Conservation (phyloP, 345 rosid genomes). For the Gynandropsis gynandra region DNA sequence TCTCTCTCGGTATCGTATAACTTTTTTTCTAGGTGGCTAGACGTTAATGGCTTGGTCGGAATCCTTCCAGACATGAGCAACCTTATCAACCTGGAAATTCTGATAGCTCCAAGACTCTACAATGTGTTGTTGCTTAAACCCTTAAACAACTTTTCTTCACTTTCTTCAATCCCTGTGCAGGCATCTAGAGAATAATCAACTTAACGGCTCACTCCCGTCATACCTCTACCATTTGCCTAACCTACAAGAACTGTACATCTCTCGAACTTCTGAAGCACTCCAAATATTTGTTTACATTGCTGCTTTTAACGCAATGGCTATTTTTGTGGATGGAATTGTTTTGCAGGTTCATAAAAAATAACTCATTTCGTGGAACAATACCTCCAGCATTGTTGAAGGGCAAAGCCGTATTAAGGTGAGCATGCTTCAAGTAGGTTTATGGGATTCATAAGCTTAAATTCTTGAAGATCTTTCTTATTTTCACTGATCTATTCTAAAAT, state of each 20-base stretch:
- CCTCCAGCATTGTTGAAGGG: slow-evolving; percentile 49
- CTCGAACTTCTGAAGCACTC: not conserved
- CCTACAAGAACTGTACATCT: slow-evolving; percentile 73
- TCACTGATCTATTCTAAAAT: too few relatives aligned
- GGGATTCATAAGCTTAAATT: not conserved
- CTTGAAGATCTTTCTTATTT: not conserved
- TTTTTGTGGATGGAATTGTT: slow-evolving; percentile 12
- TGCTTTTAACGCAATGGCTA: slow-evolving; percentile 1
- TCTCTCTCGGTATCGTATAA: too few relatives aligned
- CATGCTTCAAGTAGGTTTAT: slow-evolving; percentile 18
- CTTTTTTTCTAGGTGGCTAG: slow-evolving; percentile 73
- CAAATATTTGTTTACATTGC: not conserved
- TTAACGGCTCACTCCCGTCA: slow-evolving; percentile 69
- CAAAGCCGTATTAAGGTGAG: slow-evolving; percentile 64
- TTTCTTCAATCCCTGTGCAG: slow-evolving; percentile 35
- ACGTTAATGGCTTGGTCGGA: slow-evolving; percentile 62
- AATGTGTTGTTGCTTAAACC: not conserved
- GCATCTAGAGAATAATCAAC: slow-evolving; percentile 84
- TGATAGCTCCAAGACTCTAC: slow-evolving; percentile 46
- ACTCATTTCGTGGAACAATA: slow-evolving; percentile 66
- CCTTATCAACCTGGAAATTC: slow-evolving; percentile 57
- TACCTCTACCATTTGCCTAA: slow-evolving; percentile 56
- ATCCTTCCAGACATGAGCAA: slow-evolving; percentile 69
- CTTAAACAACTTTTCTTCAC: slow-evolving; percentile 15
- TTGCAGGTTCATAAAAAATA: slow-evolving; percentile 77